Conservation (phyloP, 2,329 filamentous ascomycete species). For the Ceratocystis diversiconidia region DNA sequence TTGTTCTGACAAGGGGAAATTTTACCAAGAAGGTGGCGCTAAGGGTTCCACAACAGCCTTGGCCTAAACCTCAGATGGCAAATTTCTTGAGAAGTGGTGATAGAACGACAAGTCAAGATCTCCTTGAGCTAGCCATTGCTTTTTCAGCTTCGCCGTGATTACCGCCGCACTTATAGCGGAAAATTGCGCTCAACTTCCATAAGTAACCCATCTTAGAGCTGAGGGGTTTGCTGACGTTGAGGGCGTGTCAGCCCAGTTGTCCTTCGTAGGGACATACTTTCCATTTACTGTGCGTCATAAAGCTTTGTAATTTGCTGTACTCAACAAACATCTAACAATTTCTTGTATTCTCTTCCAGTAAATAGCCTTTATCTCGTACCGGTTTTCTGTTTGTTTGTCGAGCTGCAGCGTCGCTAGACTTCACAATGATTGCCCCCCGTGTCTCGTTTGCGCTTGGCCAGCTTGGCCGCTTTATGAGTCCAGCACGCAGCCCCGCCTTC, state of each 20-base stretch:
- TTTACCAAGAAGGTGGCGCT: slow-evolving; percentile 8
- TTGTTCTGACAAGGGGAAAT: background rate
- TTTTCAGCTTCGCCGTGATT: background rate
- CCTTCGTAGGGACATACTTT: slow-evolving; percentile 9
- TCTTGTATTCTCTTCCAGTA: background rate
- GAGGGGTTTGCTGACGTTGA: slow-evolving; percentile 2
- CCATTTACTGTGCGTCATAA: slow-evolving; percentile 8
- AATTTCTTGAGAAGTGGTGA: slow-evolving; percentile 12
- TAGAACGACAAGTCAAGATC: background rate
- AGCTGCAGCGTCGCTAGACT: background rate
- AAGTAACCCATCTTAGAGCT: background rate
- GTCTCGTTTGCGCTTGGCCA: slow-evolving; percentile 17
- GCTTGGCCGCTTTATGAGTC: slow-evolving; percentile 12
- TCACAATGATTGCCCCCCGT: slow-evolving; percentile 16
- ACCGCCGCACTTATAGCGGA: background rate
- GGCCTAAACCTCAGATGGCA: background rate
- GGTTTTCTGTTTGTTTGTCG: background rate
- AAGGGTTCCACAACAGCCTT: slow-evolving; percentile 11
- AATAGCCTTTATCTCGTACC: background rate
- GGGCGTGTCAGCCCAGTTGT: slow-evolving; percentile 11
- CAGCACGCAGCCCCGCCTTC: slow-evolving; percentile 14
- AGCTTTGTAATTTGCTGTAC: slow-evolving; percentile 14
- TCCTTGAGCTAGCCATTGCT: background rate
- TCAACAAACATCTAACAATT: slow-evolving; percentile 8
- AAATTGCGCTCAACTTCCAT: background rate